Evolutionary conservation across 768 basidiomycete species (phyloP).

Genomic region (Macrolepiota albuminosa): DNA sequence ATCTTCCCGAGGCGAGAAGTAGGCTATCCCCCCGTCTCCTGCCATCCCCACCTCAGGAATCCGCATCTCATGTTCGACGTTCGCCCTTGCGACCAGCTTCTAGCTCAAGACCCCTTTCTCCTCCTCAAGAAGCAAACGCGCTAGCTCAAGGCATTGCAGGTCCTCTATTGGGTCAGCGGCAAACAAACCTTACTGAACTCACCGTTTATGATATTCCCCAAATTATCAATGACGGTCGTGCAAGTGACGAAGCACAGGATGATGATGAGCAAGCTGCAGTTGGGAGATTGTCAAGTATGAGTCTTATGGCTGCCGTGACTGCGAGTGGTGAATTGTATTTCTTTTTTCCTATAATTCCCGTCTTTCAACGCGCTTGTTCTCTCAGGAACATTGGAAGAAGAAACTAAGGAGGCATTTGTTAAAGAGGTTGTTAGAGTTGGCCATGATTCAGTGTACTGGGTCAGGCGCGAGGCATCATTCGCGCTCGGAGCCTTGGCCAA

Average conservation of each 20-base stretch:
- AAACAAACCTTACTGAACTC: conserved; percentile 1
- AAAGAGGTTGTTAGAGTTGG: conserved; percentile 68
- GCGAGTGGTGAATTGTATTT: conserved; percentile 56
- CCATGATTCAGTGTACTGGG: conserved; percentile 67
- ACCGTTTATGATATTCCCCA: neutral
- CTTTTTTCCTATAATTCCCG: neutral
- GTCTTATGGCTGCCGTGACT: conserved; percentile 82
- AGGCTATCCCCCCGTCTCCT: neutral
- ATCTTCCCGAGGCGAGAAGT: neutral
- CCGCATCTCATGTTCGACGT: conserved; percentile 1
- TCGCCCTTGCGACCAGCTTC: neutral
- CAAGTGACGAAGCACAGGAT: conserved; percentile 27
- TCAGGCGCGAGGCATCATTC: conserved; percentile 81
- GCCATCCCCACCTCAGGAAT: conserved; percentile 8
- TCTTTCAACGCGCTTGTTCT: conserved; percentile 2
- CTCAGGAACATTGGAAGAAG: conserved; percentile 50
- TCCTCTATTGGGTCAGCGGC: neutral
- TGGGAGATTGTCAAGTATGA: conserved; percentile 89
- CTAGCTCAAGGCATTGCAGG: neutral
- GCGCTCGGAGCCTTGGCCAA: conserved; percentile 88
- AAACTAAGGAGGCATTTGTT: conserved; percentile 61
- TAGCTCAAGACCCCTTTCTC: conserved; percentile 13
- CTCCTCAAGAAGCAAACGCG: conserved; percentile 10
- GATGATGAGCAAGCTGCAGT: conserved; percentile 71
- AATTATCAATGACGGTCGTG: conserved; percentile 7